phyloP scores from a whole-genome alignment of 2,329 filamentous ascomycete genomes.

The Amylocarpus encephaloides region DNA sequence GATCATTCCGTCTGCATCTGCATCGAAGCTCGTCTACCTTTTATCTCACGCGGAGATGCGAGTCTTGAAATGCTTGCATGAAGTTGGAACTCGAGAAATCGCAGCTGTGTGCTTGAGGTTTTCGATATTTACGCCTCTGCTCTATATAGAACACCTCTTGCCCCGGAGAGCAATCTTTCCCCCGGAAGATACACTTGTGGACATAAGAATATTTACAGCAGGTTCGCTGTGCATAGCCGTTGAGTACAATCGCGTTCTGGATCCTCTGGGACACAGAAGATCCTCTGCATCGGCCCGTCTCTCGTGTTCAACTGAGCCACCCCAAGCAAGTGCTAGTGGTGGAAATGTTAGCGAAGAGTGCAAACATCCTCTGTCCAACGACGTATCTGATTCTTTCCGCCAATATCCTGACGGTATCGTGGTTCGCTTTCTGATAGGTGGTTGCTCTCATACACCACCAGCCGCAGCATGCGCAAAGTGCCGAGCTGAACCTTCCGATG shows the following conservation, averaged over 20 bases:
- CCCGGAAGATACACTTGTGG: background rate
- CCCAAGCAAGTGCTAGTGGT: slow-evolving; percentile 15
- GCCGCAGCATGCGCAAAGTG: background rate
- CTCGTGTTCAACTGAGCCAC: slow-evolving; percentile 19
- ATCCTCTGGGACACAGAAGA: slow-evolving; percentile 16
- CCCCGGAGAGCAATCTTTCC: no score
- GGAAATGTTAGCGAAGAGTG: slow-evolving; percentile 4
- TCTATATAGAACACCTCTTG: no score
- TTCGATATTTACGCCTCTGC: no score
- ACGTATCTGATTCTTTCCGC: slow-evolving; percentile 9
- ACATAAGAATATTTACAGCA: slow-evolving; percentile 6
- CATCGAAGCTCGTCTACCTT: no score
- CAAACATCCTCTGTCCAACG: slow-evolving; percentile 11
- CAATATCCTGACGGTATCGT: slow-evolving; percentile 13
- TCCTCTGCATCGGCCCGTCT: slow-evolving; percentile 18
- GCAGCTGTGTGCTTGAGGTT: no score
- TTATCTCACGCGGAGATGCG: no score
- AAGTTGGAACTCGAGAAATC: no score
- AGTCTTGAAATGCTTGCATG: no score
- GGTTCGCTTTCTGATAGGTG: slow-evolving; percentile 14
- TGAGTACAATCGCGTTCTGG: slow-evolving; percentile 11
- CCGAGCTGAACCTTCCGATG: slow-evolving; percentile 6
- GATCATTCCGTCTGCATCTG: no score
- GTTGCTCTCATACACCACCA: slow-evolving; percentile 3
- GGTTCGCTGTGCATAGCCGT: slow-evolving; percentile 16